Evolutionary conservation across 75 land plant species (phyloP).

Genomic region (Pseudotsuga menziesii): DNA sequence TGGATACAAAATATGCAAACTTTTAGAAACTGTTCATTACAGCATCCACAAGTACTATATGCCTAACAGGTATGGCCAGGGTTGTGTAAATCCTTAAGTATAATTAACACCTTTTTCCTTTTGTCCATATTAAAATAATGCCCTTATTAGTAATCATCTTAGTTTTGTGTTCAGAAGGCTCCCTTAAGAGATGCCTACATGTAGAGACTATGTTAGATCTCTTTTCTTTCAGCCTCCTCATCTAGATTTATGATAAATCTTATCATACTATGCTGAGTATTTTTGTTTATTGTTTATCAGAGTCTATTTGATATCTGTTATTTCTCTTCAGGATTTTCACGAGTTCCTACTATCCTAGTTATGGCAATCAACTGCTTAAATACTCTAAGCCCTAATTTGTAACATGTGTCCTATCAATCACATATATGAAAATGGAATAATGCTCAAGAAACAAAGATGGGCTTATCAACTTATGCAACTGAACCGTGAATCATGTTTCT

Average conservation of each 20-base stretch:
- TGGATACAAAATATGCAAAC: too few relatives aligned
- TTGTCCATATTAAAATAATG: neutral
- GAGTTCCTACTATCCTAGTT: neutral
- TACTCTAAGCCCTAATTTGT: neutral
- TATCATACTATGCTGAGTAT: neutral
- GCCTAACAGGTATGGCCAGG: too few relatives aligned
- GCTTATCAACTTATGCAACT: too few relatives aligned
- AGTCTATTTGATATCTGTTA: neutral
- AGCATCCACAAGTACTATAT: too few relatives aligned
- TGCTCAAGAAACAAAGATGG: neutral
- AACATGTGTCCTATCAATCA: neutral
- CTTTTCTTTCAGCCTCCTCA: neutral
- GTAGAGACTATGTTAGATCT: neutral
- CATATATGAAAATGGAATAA: neutral
- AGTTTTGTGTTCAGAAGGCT: neutral
- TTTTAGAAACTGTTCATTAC: too few relatives aligned
- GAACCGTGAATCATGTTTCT: too few relatives aligned
- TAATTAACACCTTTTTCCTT: too few relatives aligned
- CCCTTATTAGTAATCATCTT: neutral
- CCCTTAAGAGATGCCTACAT: neutral
- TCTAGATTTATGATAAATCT: neutral
- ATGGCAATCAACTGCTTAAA: neutral
- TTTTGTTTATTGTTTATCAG: neutral
- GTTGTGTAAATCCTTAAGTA: too few relatives aligned
- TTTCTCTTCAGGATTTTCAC: slow-evolving; percentile 2